These are phyloP conservation scores for Jimgerdemannia flammicorona DNA, from an alignment of 192 early-diverging fungal species.

Conservation along the genomic window DNA sequence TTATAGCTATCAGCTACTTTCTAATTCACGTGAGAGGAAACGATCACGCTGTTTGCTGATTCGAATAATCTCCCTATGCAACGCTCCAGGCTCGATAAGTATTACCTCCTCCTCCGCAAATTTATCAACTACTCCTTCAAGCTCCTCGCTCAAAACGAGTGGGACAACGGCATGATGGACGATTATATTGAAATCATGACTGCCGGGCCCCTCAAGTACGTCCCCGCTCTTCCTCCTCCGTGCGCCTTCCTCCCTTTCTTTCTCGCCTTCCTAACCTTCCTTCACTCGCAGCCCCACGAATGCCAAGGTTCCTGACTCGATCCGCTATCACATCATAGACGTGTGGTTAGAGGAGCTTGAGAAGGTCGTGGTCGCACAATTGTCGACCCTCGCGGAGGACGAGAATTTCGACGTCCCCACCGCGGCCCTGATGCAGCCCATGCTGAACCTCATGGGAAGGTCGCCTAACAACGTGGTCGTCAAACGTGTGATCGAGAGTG, in stretches of 20 bases:
- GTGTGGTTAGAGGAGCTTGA: conserved; percentile 70
- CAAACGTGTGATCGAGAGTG: conserved; percentile 44
- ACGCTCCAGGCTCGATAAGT: conserved; percentile 68
- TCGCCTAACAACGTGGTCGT: conserved; percentile 44
- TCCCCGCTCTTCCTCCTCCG: not conserved
- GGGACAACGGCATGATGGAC: conserved; percentile 48
- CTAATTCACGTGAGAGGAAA: too few species aligned
- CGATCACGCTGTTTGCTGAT: too few species aligned
- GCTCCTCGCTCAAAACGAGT: conserved; percentile 54
- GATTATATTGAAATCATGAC: conserved; percentile 49
- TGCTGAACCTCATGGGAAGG: conserved; percentile 43
- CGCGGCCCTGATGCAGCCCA: conserved; percentile 45
- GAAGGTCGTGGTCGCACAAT: conserved; percentile 48
- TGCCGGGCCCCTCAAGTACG: conserved; percentile 63
- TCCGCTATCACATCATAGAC: conserved; percentile 69
- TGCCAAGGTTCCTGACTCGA: conserved; percentile 57
- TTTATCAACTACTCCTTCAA: conserved; percentile 60
- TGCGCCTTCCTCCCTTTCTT: not conserved
- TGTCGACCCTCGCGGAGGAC: conserved; percentile 23
- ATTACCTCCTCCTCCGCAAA: conserved; percentile 65
- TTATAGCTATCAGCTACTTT: too few species aligned
- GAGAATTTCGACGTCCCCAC: conserved; percentile 38
- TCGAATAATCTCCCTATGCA: not conserved
- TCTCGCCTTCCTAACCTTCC: conserved; percentile 1
- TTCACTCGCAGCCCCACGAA: conserved; percentile 46